These are phyloP conservation scores for Jaltomata sinuosa DNA, from an alignment of 257 asterid species.

Conservation along the genomic window DNA sequence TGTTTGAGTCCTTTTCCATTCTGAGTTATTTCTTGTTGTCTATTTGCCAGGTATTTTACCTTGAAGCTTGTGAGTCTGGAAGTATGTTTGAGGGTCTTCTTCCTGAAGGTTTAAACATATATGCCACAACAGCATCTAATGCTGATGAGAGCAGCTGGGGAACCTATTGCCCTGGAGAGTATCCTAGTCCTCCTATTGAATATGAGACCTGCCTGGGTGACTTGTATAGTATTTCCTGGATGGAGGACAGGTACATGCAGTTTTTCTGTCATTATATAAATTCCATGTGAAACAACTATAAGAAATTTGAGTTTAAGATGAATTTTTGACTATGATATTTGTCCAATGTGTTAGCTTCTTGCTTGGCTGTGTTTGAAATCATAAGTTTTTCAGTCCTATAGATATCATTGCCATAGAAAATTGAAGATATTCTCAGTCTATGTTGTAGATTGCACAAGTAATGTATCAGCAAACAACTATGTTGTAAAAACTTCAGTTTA, in stretches of 20 bases:
- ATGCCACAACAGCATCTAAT: constrained; percentile 95
- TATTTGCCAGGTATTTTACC: constrained; percentile 62
- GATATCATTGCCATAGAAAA: neutral
- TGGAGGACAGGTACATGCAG: constrained; percentile 78
- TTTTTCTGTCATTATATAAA: neutral
- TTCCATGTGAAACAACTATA: neutral
- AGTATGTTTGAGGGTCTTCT: constrained; percentile 96
- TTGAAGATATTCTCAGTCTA: neutral
- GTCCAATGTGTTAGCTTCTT: neutral
- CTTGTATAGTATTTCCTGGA: constrained; percentile 92
- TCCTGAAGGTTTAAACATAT: constrained; percentile 73
- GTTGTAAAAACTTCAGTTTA: neutral
- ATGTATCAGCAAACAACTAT: neutral
- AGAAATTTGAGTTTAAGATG: neutral
- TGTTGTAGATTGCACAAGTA: neutral
- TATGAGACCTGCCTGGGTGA: constrained; percentile 94
- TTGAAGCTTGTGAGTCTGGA: constrained; percentile 97
- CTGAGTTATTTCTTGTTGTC: neutral
- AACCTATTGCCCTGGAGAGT: constrained; percentile 93
- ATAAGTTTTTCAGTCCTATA: neutral
- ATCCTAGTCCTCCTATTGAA: constrained; percentile 80
- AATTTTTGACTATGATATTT: neutral
- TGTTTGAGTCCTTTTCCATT: neutral
- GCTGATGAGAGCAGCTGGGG: constrained; percentile 97
- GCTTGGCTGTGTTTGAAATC: neutral